These are phyloP conservation scores for Saxophila tyrrhenica DNA, from an alignment of 495 filamentous ascomycete species.

Conservation along the genomic window DNA sequence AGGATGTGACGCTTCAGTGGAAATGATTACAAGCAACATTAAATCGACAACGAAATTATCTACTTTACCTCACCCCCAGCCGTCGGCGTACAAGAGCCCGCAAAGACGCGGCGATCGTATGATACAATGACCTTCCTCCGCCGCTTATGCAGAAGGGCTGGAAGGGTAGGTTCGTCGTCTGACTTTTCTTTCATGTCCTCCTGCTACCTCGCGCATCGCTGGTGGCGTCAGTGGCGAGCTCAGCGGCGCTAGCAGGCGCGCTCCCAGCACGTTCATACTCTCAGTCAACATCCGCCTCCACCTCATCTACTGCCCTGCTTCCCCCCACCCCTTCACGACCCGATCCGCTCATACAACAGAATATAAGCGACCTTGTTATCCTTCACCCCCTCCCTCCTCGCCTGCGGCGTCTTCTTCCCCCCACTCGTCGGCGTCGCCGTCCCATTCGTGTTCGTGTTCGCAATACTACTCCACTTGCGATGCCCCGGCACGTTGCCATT, in stretches of 20 bases:
- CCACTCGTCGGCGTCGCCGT: constrained; percentile 39
- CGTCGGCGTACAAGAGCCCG: not conserved
- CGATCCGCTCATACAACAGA: constrained; percentile 79
- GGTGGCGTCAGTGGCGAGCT: too few relatives aligned
- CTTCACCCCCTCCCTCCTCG: constrained; percentile 58
- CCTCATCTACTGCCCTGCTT: not conserved
- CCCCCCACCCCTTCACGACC: not conserved
- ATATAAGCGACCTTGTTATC: constrained; percentile 97
- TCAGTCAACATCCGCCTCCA: too few relatives aligned
- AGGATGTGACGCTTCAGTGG: too few relatives aligned
- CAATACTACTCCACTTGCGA: constrained; percentile 43
- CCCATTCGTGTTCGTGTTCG: constrained; percentile 48
- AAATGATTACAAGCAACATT: too few relatives aligned
- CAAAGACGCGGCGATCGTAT: too few relatives aligned
- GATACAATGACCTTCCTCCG: not conserved
- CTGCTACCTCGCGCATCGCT: too few relatives aligned
- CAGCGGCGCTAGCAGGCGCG: too few relatives aligned
- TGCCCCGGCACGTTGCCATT: constrained; percentile 40
- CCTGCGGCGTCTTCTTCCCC: constrained; percentile 47
- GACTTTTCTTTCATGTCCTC: not conserved
- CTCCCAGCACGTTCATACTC: too few relatives aligned
- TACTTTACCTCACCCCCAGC: not conserved
- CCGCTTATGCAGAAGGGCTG: not conserved
- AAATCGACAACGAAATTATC: not conserved
- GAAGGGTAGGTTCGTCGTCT: not conserved